Conservation (phyloP, 2,329 filamentous ascomycete genomes). For the Alternaria sp. region DNA sequence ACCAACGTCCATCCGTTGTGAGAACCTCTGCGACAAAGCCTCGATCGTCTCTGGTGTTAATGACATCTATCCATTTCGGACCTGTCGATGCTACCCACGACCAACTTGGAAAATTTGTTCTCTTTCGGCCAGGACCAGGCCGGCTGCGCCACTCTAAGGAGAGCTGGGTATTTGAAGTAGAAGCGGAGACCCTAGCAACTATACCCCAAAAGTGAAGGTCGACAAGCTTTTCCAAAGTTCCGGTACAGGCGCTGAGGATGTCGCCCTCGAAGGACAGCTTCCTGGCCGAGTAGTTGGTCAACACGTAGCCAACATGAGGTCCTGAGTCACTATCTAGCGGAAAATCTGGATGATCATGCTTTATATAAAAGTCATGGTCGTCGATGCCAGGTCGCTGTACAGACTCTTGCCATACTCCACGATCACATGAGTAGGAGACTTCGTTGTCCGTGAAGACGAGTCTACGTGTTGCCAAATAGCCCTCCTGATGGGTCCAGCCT, state of each 20-base stretch:
- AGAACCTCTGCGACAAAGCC: no score
- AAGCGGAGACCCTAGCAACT: no score
- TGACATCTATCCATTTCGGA: no score
- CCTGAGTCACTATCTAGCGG: no score
- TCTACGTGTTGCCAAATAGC: not conserved
- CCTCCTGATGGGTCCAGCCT: not conserved
- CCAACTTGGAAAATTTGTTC: no score
- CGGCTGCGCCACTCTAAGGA: no score
- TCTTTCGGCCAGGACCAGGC: no score
- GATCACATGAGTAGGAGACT: not conserved
- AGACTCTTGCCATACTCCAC: not conserved
- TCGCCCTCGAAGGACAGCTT: not conserved
- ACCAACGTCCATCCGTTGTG: no score
- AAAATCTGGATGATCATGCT: not conserved
- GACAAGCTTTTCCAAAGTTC: rapidly evolving
- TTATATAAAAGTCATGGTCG: not conserved
- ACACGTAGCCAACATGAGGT: no score
- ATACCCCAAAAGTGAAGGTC: not conserved
- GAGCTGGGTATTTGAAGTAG: no score
- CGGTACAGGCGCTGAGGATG: not conserved
- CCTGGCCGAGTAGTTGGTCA: not conserved
- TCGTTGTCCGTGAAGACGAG: not conserved
- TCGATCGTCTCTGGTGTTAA: no score
- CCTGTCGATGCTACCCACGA: no score
- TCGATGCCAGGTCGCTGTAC: not conserved